Base-by-base conservation (phyloP, 2,329 filamentous ascomycete species). In the Diaporthe batatas region DNA sequence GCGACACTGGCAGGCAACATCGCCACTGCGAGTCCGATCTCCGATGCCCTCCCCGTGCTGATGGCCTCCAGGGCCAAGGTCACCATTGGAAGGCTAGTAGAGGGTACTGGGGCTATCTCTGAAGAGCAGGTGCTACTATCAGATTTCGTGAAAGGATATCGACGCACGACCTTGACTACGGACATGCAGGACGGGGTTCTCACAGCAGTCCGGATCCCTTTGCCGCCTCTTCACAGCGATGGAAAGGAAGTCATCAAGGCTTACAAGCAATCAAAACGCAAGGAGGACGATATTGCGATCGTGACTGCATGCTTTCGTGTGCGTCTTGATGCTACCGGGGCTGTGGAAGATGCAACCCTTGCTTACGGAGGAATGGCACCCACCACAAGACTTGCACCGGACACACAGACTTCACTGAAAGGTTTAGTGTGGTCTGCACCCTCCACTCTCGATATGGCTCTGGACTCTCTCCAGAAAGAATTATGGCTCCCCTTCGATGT, bases 241-340 rank as follows among this genome's bases (percentile, higher is more conserved):
- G 59, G 44, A 5, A 92, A 93, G 3, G 96, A 98, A 80, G 94
- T 92, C 79, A 92, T 98, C 80, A 90, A 93, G 55, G 92, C 96
- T 0, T 98, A 98, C 83, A 99, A 99, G 83, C 96, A 98, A 81
- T 91, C 96, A 0, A 99, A 99, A 85, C 87, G 96, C 76, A 98
- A 98, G 80, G 96, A 99, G 78, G 96, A 99, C 78, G 96, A 99
- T 79, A 98, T 99, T 80, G 96, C 96, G 2, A 98, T 99, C 77
- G 96, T 98, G 34, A 98, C 97, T 62, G 91, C 93, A 36, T 94
- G 95, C 1, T 83, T 98, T 71, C 90, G 94, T 39, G 87, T 98
- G 6, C 90, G 89, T 4, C 83, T 98, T 3, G 88, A 91, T 53
- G 87, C 93, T 4, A 86, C 87, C 1, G 89, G 95, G 51, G 81